phyloP scores from a whole-genome alignment of 768 basidiomycete genomes.

The Lactifluus echinatus region DNA sequence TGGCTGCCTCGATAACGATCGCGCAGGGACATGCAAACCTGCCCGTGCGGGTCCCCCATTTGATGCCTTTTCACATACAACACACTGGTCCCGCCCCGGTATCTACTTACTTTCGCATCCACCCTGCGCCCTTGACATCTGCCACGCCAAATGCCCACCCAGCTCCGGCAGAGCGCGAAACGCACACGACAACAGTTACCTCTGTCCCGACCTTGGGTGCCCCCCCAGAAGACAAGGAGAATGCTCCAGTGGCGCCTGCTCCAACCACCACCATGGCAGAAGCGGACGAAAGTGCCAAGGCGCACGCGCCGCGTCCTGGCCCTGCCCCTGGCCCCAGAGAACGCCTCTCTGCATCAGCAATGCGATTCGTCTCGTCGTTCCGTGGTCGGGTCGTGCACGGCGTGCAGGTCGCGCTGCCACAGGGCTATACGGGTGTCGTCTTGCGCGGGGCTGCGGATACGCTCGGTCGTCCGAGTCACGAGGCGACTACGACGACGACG shows the following conservation, averaged over 20 bases:
- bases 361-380: constrained; percentile 55
- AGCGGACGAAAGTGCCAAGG: neutral
- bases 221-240: neutral
- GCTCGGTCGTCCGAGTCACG: no score
- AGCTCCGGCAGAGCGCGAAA: neutral
- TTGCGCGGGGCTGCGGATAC: constrained; percentile 33
- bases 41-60: constrained; percentile 35
- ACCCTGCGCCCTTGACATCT: constrained; percentile 26
- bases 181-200: neutral
- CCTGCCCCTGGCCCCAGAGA: neutral
- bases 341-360: constrained; percentile 17
- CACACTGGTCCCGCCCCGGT: constrained; percentile 66
- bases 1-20: constrained; percentile 5
- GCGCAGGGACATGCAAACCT: neutral
- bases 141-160: constrained; percentile 1
- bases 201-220: neutral
- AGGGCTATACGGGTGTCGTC: constrained; percentile 61
- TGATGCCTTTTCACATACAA: constrained; percentile 79
- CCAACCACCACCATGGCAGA: neutral
- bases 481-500: constrained; percentile 4
- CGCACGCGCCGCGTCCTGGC: neutral
- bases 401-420: constrained; percentile 51
- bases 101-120: constrained; percentile 62
- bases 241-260: neutral
- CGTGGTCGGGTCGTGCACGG: constrained; percentile 66